Percentiles rank a stretch among this genome's conserved stretches.
phyloP scores from a whole-genome alignment of 345 rosid species.

The Toxicodendron radicans region DNA sequence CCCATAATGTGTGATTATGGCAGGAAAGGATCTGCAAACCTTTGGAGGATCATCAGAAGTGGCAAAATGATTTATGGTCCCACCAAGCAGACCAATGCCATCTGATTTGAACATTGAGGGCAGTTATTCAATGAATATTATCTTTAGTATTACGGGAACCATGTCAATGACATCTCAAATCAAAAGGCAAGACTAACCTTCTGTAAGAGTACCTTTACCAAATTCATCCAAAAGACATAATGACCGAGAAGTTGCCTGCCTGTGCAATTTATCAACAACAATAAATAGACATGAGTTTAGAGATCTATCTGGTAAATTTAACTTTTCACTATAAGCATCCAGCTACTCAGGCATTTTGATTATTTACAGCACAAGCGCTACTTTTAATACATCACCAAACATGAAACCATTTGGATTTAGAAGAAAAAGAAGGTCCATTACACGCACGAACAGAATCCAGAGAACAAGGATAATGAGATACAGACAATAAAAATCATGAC shows the following conservation, averaged over 20 bases:
- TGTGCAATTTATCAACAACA: slow-evolving; percentile 26
- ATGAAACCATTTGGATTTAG: slow-evolving; percentile 7
- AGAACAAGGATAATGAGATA: slow-evolving; percentile 14
- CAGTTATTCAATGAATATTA: neutral
- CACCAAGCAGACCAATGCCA: slow-evolving; percentile 98
- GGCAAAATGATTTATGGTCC: slow-evolving; percentile 75
- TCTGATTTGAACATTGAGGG: slow-evolving; percentile 44
- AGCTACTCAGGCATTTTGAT: slow-evolving; percentile 6
- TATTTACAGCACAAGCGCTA: neutral
- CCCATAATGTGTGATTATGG: neutral
- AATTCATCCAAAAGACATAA: slow-evolving; percentile 93
- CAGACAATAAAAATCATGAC: slow-evolving; percentile 2
- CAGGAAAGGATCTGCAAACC: slow-evolving; percentile 48
- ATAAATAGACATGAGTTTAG: slow-evolving; percentile 9
- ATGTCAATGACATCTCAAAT: neutral
- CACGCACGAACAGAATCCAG: neutral
- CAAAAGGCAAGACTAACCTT: slow-evolving; percentile 54
- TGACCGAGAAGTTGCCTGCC: slow-evolving; percentile 93
- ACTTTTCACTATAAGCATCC: neutral
- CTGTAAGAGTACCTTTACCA: slow-evolving; percentile 98
- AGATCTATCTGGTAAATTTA: neutral
- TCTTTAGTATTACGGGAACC: neutral
- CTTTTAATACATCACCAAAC: neutral
- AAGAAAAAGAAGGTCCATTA: slow-evolving; percentile 10
- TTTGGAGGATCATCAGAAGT: slow-evolving; percentile 69